Conservation (phyloP, 2,329 filamentous ascomycete genomes). For the Pseudogymnoascus sp. region DNA sequence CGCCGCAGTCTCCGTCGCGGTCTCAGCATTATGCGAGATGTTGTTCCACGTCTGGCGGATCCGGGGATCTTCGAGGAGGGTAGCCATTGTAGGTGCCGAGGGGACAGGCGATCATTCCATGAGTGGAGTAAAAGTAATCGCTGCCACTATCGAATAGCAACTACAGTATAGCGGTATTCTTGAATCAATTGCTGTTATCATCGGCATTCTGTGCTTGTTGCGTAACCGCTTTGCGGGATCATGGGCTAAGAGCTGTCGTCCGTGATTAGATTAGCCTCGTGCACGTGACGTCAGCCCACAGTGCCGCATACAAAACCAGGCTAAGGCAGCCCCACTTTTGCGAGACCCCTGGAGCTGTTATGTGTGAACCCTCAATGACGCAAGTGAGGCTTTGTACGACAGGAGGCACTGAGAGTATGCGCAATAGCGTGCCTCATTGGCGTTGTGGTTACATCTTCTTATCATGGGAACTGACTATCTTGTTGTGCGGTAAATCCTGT, state of each 20-base stretch:
- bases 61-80: conserved; percentile 69
- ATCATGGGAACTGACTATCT: not conserved
- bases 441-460: not conserved
- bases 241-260: conserved; percentile 6
- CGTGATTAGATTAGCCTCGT: not conserved
- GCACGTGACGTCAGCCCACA: conserved; percentile 7
- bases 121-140: not conserved
- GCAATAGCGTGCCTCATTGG: not conserved
- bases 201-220: conserved; percentile 5
- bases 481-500: not conserved
- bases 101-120: conserved; percentile 6
- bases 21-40: conserved; percentile 82
- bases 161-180: conserved; percentile 1
- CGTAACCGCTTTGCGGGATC: not conserved
- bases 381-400: conserved; percentile 5
- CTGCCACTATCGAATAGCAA: not conserved
- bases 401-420: not conserved
- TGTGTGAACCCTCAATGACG: conserved; percentile 11
- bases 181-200: conserved; percentile 6
- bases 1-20: conserved; percentile 85
- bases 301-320: not conserved
- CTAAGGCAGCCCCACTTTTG: not conserved
- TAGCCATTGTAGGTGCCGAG: conserved; percentile 26
- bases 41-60: conserved; percentile 92
- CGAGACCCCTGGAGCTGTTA: not conserved